phyloP scores from a whole-genome alignment of 2,329 filamentous ascomycete species.

The Leptographium galeiforme region DNA sequence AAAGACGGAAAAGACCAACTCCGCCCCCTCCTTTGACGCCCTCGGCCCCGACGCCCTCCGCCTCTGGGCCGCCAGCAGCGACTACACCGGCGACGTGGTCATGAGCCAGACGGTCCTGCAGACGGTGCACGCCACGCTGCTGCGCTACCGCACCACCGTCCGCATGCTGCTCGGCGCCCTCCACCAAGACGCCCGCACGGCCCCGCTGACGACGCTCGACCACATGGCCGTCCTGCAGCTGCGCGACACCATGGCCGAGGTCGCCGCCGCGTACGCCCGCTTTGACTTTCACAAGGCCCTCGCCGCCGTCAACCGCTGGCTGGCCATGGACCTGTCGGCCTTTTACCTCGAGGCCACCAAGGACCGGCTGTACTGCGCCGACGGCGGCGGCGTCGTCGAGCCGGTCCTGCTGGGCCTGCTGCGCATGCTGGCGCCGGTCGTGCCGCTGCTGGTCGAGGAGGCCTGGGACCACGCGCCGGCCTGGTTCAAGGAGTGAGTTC shows the following conservation, averaged over 20 bases:
- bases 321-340: constrained; percentile 70
- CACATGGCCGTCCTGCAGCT: constrained; percentile 69
- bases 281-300: constrained; percentile 77
- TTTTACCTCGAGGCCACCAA: constrained; percentile 93
- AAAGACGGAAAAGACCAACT: too few relatives aligned
- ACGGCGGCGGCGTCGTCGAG: constrained; percentile 49
- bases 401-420: constrained; percentile 60
- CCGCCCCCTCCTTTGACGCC: constrained; percentile 39
- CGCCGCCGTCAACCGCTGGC: constrained; percentile 63
- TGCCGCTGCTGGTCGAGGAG: constrained; percentile 76
- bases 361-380: constrained; percentile 79
- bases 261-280: constrained; percentile 50
- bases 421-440: constrained; percentile 68
- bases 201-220: constrained; percentile 48
- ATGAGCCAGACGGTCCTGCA: constrained; percentile 68
- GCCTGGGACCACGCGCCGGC: constrained; percentile 66
- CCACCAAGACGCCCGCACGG: constrained; percentile 35
- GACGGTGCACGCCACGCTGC: constrained; percentile 59
- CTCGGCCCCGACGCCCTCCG: constrained; percentile 79
- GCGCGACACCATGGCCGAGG: constrained; percentile 47
- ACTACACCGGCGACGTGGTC: constrained; percentile 79
- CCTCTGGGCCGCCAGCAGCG: constrained; percentile 81
- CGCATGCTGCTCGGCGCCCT: constrained; percentile 80
- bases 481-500: constrained; percentile 38
- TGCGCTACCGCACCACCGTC: constrained; percentile 80